phyloP scores from a whole-genome alignment of 2,329 filamentous ascomycete genomes.

The Lecanosticta acicola region DNA sequence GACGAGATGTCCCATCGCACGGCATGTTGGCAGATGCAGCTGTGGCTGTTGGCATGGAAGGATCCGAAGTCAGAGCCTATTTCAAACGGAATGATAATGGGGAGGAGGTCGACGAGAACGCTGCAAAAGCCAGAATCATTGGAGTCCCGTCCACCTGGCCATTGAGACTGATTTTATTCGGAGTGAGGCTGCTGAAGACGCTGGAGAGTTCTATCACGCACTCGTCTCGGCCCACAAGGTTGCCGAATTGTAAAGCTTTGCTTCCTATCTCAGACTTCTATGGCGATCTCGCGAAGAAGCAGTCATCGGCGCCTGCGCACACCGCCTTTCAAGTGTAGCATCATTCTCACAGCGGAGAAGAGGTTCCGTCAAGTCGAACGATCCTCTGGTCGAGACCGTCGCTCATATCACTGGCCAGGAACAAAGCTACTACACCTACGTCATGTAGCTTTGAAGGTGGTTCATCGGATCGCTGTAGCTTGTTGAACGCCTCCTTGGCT shows the following conservation, averaged over 20 bases:
- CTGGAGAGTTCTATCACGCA: conserved; percentile 13
- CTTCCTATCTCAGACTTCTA: not conserved
- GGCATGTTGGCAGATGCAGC: conserved; percentile 24
- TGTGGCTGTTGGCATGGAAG: conserved; percentile 17
- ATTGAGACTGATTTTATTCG: conserved; percentile 35
- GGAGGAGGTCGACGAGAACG: conserved; percentile 11
- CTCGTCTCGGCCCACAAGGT: conserved; percentile 1
- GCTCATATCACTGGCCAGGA: conserved; percentile 19
- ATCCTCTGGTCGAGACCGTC: conserved; percentile 7
- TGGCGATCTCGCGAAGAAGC: not conserved
- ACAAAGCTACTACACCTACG: conserved; percentile 15
- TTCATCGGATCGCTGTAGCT: conserved; percentile 13
- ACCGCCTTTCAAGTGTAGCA: no score
- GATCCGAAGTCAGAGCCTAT: conserved; percentile 6
- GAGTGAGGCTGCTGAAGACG: conserved; percentile 16
- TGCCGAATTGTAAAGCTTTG: not conserved
- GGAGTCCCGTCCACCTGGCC: conserved; percentile 14
- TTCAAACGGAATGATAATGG: conserved; percentile 9
- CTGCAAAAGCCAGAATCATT: conserved; percentile 7
- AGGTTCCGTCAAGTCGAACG: conserved; percentile 11
- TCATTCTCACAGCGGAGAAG: conserved; percentile 10
- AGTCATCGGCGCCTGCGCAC: no score
- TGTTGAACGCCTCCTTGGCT: conserved; percentile 17
- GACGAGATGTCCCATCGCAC: conserved; percentile 29
- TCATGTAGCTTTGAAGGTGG: conserved; percentile 14